phyloP scores from a whole-genome alignment of 768 basidiomycete species.

The Mycena vulgaris region DNA sequence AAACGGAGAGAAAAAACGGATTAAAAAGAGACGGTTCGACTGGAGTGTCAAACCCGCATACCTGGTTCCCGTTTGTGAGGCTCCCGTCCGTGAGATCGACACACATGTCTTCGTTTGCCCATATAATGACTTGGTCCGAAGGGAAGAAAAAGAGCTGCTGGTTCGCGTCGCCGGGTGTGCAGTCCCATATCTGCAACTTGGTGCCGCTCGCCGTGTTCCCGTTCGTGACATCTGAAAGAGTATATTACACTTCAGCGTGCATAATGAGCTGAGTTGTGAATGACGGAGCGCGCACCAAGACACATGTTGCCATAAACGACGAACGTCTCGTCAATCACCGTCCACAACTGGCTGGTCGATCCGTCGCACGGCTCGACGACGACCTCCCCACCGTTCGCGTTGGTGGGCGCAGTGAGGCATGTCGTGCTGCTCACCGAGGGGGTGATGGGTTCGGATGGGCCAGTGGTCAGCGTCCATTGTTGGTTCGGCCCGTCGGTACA shows the following conservation, averaged over 20 bases:
- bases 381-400: not conserved
- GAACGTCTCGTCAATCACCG: not conserved
- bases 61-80: conserved; percentile 12
- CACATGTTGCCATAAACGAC: conserved; percentile 16
- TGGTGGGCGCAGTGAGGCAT: conserved; percentile 21
- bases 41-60: not conserved
- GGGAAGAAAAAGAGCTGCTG: conserved; percentile 35
- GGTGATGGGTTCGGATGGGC: conserved; percentile 4
- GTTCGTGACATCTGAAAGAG: not conserved
- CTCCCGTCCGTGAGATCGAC: conserved; percentile 30
- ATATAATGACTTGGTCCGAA: conserved; percentile 18
- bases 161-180: conserved; percentile 35
- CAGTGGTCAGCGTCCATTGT: conserved; percentile 35
- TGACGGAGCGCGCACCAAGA: conserved; percentile 20
- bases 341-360: conserved; percentile 23
- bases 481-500: conserved; percentile 42
- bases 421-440: conserved; percentile 5
- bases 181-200: conserved; percentile 46
- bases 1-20: not conserved
- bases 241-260: not conserved
- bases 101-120: conserved; percentile 25
- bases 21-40: not conserved
- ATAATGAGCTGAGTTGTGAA: not conserved
- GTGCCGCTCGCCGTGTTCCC: conserved; percentile 38
- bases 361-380: conserved; percentile 22